These are phyloP conservation scores for Psilocybe subaeruginosa DNA, from an alignment of 768 basidiomycete species.

Conservation along the genomic window DNA sequence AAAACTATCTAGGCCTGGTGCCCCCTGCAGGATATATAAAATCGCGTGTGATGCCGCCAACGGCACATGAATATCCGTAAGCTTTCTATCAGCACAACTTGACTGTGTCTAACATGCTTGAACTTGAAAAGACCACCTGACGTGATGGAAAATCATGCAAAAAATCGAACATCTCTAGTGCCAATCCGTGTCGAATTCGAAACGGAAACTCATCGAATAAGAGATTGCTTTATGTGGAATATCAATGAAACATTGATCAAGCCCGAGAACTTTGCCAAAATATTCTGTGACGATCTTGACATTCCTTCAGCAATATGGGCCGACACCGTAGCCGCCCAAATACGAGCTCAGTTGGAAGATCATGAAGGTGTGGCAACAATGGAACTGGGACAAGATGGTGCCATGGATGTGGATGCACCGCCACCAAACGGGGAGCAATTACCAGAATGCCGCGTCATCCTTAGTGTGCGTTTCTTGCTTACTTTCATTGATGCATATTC, in stretches of 20 bases:
- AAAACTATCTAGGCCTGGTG: slow-evolving; percentile 87
- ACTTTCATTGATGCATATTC: not conserved
- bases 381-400: slow-evolving; percentile 68
- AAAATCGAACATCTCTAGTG: slow-evolving; percentile 58
- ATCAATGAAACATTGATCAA: slow-evolving; percentile 84
- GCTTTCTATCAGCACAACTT: slow-evolving; percentile 30
- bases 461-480: slow-evolving; percentile 58
- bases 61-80: slow-evolving; percentile 77
- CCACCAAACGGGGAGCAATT: slow-evolving; percentile 55
- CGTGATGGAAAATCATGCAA: slow-evolving; percentile 63
- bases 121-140: slow-evolving; percentile 59
- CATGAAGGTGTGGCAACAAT: slow-evolving; percentile 81
- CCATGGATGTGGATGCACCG: slow-evolving; percentile 46
- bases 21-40: slow-evolving; percentile 82
- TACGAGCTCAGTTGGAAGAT: slow-evolving; percentile 90
- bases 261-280: slow-evolving; percentile 82
- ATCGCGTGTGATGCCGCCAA: slow-evolving; percentile 55
- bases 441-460: slow-evolving; percentile 80
- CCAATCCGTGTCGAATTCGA: slow-evolving; percentile 97
- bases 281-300: slow-evolving; percentile 89
- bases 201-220: slow-evolving; percentile 86
- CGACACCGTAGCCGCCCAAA: slow-evolving; percentile 83
- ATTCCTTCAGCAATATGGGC: slow-evolving; percentile 68
- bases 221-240: slow-evolving; percentile 98
- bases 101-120: not conserved